Conservation (phyloP, 495 filamentous ascomycete species). For the Aspergillus egyptiacus region DNA sequence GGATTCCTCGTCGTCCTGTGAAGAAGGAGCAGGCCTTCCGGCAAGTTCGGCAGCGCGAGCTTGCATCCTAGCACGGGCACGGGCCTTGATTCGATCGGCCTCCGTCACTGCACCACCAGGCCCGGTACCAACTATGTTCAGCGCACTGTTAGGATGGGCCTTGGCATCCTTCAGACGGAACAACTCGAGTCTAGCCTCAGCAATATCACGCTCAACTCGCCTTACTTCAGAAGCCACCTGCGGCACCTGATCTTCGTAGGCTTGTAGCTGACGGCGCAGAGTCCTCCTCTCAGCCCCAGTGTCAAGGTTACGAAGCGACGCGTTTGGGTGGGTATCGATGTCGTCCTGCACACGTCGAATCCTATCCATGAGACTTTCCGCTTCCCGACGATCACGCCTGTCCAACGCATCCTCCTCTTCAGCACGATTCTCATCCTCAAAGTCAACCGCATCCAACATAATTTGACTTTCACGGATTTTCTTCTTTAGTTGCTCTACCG, state of each 20-base stretch:
- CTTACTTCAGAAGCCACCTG: slow-evolving; percentile 88
- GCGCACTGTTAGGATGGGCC: slow-evolving; percentile 74
- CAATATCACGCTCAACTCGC: slow-evolving; percentile 84
- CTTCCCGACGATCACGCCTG: slow-evolving; percentile 81
- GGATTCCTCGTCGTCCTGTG: slow-evolving; percentile 64
- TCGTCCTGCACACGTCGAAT: slow-evolving; percentile 95
- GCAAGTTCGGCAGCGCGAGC: slow-evolving; percentile 88
- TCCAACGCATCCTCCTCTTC: slow-evolving; percentile 93
- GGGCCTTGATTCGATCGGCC: slow-evolving; percentile 87
- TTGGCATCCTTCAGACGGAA: slow-evolving; percentile 94
- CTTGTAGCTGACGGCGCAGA: slow-evolving; percentile 82
- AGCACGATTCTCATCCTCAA: slow-evolving; percentile 80
- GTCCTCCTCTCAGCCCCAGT: slow-evolving; percentile 80
- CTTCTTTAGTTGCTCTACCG: slow-evolving; percentile 82
- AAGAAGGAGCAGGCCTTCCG: slow-evolving; percentile 61
- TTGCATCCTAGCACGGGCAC: slow-evolving; percentile 97
- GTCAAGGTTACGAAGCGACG: slow-evolving; percentile 64
- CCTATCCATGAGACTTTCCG: slow-evolving; percentile 88
- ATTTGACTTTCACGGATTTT: slow-evolving; percentile 93
- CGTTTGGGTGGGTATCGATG: slow-evolving; percentile 85
- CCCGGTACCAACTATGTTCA: slow-evolving; percentile 86
- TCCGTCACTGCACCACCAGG: slow-evolving; percentile 90
- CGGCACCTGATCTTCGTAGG: slow-evolving; percentile 81
- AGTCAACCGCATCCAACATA: slow-evolving; percentile 94
- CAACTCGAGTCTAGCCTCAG: slow-evolving; percentile 86